Percentiles rank a stretch among this genome's conserved stretches.
Conservation (phyloP, 1,284 basidiomycete species). For the Naganishia liquefaciens region DNA sequence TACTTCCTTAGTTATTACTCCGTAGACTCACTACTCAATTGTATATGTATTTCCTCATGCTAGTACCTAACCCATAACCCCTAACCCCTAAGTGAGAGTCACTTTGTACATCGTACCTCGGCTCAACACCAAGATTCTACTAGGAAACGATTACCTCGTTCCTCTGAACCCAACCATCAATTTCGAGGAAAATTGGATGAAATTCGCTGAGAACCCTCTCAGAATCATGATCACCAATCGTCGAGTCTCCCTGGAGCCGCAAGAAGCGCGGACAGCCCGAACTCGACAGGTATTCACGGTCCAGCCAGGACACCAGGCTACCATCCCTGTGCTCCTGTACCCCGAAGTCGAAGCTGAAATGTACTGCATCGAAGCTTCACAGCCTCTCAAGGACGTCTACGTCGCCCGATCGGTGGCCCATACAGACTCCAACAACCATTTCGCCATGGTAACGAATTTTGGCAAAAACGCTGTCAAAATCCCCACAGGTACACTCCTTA, state of each 20-base stretch:
- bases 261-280: neutral
- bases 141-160: slow-evolving; percentile 32
- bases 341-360: no score
- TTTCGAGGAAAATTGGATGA: slow-evolving; percentile 6
- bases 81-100: neutral
- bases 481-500: slow-evolving; percentile 3
- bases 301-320: neutral
- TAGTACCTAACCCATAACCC: no score
- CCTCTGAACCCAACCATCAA: slow-evolving; percentile 25
- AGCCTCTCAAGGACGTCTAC: neutral
- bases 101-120: slow-evolving; percentile 19
- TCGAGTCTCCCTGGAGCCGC: neutral
- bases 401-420: slow-evolving; percentile 7
- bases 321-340: no score
- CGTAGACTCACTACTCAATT: no score
- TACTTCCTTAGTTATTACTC: no score
- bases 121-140: slow-evolving; percentile 20
- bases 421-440: neutral
- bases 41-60: no score
- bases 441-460: neutral
- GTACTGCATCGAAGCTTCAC: slow-evolving; percentile 1
- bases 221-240: slow-evolving; percentile 9
- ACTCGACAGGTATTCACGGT: neutral
- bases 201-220: neutral
- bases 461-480: neutral